Evolutionary conservation across 2,329 filamentous ascomycete species (phyloP), one percentile per base, ranked within the genome.

Genomic region (Stachybotrys chartarum): DNA sequence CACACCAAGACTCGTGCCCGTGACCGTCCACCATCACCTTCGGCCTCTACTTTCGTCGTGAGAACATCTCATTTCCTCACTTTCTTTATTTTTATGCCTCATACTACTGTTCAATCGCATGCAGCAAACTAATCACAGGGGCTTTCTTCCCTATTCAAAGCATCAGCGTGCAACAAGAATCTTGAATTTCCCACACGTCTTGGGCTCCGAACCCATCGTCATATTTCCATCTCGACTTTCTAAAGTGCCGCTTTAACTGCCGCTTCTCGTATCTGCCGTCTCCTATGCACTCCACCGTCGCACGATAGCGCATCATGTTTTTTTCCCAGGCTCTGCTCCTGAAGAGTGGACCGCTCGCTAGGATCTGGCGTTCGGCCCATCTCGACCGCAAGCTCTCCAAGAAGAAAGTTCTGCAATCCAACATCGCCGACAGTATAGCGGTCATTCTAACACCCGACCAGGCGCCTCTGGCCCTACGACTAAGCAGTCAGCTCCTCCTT

Each of bases 321-420:
- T 47, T 8, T 18, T 47, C 45, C 16, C 7, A 47, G 45, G n/a
- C 45, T 18, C 45, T 47, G 45, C 45, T 47, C 45, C 45, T 8
- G 45, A 47, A 47, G 45, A n/a, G n/a, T 47, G 45, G 45, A 16
- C 45, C 45, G 45, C 45, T 47, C 45, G 45, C 45, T n/a, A 47
- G 45, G 45, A 47, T 97, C 76, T 99, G 94, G 94, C 84, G 97
- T 59, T 96, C 94, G 39, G 91, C 94, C 77, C 99, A 97, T 74
- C 94, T 97, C 82, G 91, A 93, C 7, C 45, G 45, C 79, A 99
- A 97, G 77, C 85, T 99, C 58, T 95, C 92, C 64, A 99, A 99
- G 76, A 91, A 91, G 60, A 91, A 97, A 67, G 94, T 97, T 63
- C 73, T 99, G 60, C 91, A 96, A 70, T 93, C 92, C 57, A 95